Base-by-base conservation (phyloP, 768 basidiomycete species). In the Gyrodon lividus region DNA sequence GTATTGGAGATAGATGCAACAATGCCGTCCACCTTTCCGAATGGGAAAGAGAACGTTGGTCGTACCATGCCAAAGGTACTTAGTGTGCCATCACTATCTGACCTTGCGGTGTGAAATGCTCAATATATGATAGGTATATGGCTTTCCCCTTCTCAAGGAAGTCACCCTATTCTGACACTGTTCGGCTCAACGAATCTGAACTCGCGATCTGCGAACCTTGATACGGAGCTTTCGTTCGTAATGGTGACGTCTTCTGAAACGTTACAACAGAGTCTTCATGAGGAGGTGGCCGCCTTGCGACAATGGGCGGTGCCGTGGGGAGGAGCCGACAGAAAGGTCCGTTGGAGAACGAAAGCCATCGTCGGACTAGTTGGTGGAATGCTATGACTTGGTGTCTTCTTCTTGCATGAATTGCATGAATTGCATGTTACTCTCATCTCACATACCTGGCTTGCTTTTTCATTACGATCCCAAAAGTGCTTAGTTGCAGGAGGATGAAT, bases 11-110 rank as follows among this genome's bases (percentile, higher is more conserved):
- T 28, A 70, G 73, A 4, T 30, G 8, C 23, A 31, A 53, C 43
- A 62, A 70, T 30, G 81, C 83, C 0, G 78, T 99, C 20, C 75
- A 83, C 48, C 74, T 99, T 54, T 79, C 74, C 52, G 96, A 99
- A 68, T 99, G 97, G 97, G 80, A 84, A 63, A 80, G 80, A 57
- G 72, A 77, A 20, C 92, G 87, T 4, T 99, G 97, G 97, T 98
- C 97, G 1, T 99, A 99, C 71, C 97, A 99, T 63, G 91, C 97
- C 22, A 99, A 99, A 79, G 97, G 95, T 96, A n/a, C n/a, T n/a
- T n/a, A 55, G 8, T 19, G 22, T 22, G 8, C 7, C 28, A 1
- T 46, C 37, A 10, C 17, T 22, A 39, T 17, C 28, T 28, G 33
- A 10, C 26, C n/a, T 40, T n/a, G 6, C 10, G 23, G 24, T 9